These are phyloP conservation scores for Kregervanrija delftensis DNA, from an alignment of 805 yeast species.

Conservation along the genomic window DNA sequence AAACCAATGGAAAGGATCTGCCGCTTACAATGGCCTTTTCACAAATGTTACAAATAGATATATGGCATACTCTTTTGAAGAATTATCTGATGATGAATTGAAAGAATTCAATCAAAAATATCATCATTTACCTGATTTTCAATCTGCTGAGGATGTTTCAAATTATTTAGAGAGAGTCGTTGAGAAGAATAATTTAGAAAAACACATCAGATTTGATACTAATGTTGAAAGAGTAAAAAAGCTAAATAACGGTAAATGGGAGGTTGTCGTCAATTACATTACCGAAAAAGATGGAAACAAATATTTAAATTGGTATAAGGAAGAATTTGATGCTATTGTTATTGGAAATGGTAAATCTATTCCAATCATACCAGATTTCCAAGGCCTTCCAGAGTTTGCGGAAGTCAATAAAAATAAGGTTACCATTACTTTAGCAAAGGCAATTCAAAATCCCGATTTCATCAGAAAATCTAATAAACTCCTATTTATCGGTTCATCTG, in stretches of 20 bases:
- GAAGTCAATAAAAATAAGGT: slow-evolving; percentile 33
- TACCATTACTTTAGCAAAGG: slow-evolving; percentile 47
- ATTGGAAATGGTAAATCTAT: slow-evolving; percentile 57
- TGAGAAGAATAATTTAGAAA: slow-evolving; percentile 21
- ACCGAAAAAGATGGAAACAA: slow-evolving; percentile 5
- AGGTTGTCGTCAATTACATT: slow-evolving; percentile 12
- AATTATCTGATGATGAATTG: slow-evolving; percentile 5
- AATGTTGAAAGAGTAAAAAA: slow-evolving; percentile 35
- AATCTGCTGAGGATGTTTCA: slow-evolving; percentile 25
- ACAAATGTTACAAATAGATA: slow-evolving; percentile 37
- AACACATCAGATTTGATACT: slow-evolving; percentile 33
- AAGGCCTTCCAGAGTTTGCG: slow-evolving; percentile 28
- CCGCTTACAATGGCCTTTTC: slow-evolving; percentile 31
- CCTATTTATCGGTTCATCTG: slow-evolving; percentile 35
- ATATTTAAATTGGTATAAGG: slow-evolving; percentile 34
- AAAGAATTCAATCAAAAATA: slow-evolving; percentile 6
- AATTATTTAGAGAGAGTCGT: slow-evolving; percentile 12
- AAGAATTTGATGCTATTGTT: slow-evolving; percentile 52
- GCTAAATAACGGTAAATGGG: slow-evolving; percentile 31
- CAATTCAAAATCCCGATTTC: slow-evolving; percentile 38
- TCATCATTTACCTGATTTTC: slow-evolving; percentile 8
- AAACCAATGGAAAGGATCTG: slow-evolving; percentile 33
- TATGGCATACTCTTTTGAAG: slow-evolving; percentile 33
- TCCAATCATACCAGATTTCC: slow-evolving; percentile 50
- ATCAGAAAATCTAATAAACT: slow-evolving; percentile 34